Conservation (phyloP, 2,329 filamentous ascomycete species). For the Aspergillus pseudotamarii region DNA sequence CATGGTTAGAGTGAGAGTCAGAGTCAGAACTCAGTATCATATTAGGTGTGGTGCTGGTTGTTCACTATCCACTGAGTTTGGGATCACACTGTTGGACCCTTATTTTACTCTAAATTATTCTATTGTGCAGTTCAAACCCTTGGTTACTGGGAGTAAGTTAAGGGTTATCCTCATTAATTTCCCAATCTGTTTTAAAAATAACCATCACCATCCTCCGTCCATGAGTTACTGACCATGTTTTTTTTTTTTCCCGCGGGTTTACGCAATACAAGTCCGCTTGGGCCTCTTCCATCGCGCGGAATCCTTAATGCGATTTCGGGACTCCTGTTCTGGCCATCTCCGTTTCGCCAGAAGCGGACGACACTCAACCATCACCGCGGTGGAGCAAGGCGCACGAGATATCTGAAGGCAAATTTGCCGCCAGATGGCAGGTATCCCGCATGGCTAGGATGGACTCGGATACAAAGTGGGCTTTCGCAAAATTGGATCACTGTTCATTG, state of each 20-base stretch:
- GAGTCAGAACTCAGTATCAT: conserved; percentile 4
- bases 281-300: conserved; percentile 8
- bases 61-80: not conserved
- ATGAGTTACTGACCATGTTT: not conserved
- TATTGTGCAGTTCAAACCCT: not conserved
- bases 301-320: conserved; percentile 12
- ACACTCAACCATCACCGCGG: not conserved
- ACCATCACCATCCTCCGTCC: not conserved
- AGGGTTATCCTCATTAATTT: conserved; percentile 3
- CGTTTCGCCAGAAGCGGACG: not conserved
- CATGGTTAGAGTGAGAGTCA: not conserved
- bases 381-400: not conserved
- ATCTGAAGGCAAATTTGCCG: not conserved
- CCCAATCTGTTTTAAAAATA: conserved; percentile 11
- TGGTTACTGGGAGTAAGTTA: not conserved
- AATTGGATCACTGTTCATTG: not conserved
- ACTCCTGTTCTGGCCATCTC: conserved; percentile 13
- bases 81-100: not conserved
- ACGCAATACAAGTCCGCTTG: conserved; percentile 19
- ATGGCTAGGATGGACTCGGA: not conserved
- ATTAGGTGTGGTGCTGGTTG: not conserved
- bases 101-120: not conserved
- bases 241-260: conserved; percentile 7
- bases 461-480: not conserved
- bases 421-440: conserved; percentile 3